These are phyloP conservation scores for Backusella tuberculispora DNA, from an alignment of 192 early-diverging fungal species.

Conservation along the genomic window DNA sequence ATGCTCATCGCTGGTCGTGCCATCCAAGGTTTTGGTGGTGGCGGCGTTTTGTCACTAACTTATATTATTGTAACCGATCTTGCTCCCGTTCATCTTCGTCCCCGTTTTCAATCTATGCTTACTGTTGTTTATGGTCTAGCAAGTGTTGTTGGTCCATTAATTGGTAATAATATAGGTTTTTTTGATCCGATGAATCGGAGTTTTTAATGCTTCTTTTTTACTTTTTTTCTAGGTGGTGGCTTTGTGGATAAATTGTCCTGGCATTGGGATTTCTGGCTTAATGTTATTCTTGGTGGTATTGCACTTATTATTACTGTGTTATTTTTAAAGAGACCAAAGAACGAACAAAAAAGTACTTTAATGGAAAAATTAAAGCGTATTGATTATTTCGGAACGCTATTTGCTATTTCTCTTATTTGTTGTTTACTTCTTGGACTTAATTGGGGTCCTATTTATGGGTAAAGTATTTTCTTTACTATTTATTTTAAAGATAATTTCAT, in stretches of 20 bases:
- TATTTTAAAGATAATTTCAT: not conserved
- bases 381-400: conserved; percentile 60
- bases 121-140: conserved; percentile 64
- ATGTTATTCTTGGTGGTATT: conserved; percentile 26
- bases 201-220: not conserved
- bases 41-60: conserved; percentile 63
- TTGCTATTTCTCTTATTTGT: conserved; percentile 54
- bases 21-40: conserved; percentile 65
- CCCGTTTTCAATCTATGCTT: conserved; percentile 64
- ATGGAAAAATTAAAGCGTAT: conserved; percentile 58
- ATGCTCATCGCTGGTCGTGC: conserved; percentile 69
- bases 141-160: conserved; percentile 66
- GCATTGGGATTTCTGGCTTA: conserved; percentile 71
- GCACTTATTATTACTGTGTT: conserved; percentile 31
- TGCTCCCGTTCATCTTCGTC: conserved; percentile 64
- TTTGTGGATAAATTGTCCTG: conserved; percentile 69
- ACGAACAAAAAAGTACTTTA: conserved; percentile 41
- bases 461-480: not conserved
- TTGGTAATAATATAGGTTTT: conserved; percentile 40
- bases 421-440: conserved; percentile 59
- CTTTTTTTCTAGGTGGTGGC: conserved; percentile 57
- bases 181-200: not conserved
- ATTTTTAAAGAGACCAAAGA: conserved; percentile 53
- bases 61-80: conserved; percentile 78
- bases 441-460: conserved; percentile 65